These are phyloP conservation scores for Calamus simplicifolius DNA, from an alignment of 176 grass and related monocot species.

Conservation along the genomic window DNA sequence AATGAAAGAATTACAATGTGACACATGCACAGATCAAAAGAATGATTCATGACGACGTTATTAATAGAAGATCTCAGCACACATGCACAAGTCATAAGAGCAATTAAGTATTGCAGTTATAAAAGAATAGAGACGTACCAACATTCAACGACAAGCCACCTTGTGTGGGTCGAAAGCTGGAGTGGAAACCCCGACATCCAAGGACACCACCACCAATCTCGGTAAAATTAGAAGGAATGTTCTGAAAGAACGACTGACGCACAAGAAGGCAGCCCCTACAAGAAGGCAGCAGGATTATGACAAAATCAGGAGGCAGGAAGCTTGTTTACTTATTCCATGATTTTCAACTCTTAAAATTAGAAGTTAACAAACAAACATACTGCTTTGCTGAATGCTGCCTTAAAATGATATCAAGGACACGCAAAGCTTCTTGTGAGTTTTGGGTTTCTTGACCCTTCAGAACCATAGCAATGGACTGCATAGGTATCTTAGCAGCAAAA, in stretches of 20 bases:
- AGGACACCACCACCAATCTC: conserved; percentile 76
- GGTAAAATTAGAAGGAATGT: conserved; percentile 59
- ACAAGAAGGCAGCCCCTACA: conserved; percentile 86
- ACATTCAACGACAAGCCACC: conserved; percentile 83
- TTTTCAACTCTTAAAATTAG: not conserved
- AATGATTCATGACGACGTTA: too few species aligned
- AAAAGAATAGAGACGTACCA: conserved; percentile 16
- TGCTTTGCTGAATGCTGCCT: conserved; percentile 70
- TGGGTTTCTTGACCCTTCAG: conserved; percentile 69
- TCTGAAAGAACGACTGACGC: conserved; percentile 76
- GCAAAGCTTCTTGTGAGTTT: conserved; percentile 70
- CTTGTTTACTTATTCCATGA: too few species aligned
- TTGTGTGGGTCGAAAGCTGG: conserved; percentile 78
- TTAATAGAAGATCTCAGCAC: too few species aligned
- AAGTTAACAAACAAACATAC: conserved; percentile 20
- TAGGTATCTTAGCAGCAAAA: conserved; percentile 71
- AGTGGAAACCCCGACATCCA: conserved; percentile 84
- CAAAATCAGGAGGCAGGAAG: not conserved
- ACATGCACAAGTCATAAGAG: too few species aligned
- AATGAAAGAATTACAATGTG: not conserved
- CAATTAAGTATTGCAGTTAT: too few species aligned
- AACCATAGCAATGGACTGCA: conserved; percentile 61
- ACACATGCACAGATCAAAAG: too few species aligned
- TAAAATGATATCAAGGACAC: conserved; percentile 83
- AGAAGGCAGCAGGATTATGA: conserved; percentile 7